Evolutionary conservation across 345 rosid genomes (phyloP).

Genomic region (Citrus sp.): DNA sequence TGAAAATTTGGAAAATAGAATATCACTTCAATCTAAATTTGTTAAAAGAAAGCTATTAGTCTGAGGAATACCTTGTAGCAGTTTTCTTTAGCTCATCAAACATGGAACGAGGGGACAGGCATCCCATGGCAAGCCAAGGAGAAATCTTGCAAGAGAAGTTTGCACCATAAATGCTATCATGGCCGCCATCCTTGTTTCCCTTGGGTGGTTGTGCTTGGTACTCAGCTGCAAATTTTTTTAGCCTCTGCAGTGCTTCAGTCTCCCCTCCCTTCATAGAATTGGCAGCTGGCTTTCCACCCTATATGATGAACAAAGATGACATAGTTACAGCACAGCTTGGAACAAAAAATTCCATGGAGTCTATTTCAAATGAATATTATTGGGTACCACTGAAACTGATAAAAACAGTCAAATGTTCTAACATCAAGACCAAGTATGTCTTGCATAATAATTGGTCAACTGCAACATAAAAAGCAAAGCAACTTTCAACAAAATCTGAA

Average conservation of each 20-base stretch:
- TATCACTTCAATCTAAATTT: neutral
- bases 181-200: constrained; percentile 46
- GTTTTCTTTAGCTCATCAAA: constrained; percentile 93
- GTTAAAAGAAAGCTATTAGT: neutral
- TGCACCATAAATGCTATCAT: constrained; percentile 76
- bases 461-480: neutral
- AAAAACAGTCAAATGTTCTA: neutral
- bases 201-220: constrained; percentile 77
- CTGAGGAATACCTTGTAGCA: constrained; percentile 40
- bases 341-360: neutral
- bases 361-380: neutral
- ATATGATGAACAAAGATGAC: constrained; percentile 5
- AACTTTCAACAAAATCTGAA: neutral
- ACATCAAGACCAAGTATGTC: neutral
- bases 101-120: constrained; percentile 90
- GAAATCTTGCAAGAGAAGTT: constrained; percentile 95
- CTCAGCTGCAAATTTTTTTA: constrained; percentile 74
- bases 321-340: constrained; percentile 11
- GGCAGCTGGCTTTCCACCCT: constrained; percentile 65
- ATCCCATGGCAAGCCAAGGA: constrained; percentile 91
- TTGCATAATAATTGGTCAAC: no score
- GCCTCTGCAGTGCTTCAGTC: constrained; percentile 79
- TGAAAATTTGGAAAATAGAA: neutral
- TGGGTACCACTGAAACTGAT: neutral
- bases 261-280: constrained; percentile 89